These are phyloP conservation scores for Fusarium kyushuense DNA, from an alignment of 2,329 filamentous ascomycete species.

Conservation along the genomic window DNA sequence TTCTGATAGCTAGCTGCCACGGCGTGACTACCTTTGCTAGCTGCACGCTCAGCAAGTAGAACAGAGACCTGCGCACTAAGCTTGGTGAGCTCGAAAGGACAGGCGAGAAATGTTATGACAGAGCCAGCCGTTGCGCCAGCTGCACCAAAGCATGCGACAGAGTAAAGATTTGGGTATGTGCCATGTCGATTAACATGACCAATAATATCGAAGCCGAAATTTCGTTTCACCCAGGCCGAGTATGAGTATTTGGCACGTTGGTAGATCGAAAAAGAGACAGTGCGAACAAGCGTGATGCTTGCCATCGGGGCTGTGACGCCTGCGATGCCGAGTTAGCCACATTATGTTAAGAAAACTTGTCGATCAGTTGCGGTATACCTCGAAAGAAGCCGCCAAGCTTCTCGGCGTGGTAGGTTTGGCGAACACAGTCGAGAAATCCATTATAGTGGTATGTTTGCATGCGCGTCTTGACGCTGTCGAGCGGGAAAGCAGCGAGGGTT, in stretches of 20 bases:
- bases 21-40: conserved; percentile 63
- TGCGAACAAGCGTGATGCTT: conserved; percentile 81
- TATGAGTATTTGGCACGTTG: conserved; percentile 80
- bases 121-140: conserved; percentile 85
- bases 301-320: conserved; percentile 84
- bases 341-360: not conserved
- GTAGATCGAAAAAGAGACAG: conserved; percentile 84
- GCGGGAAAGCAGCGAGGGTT: conserved; percentile 83
- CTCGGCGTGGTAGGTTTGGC: conserved; percentile 80
- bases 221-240: conserved; percentile 75
- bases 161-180: conserved; percentile 78
- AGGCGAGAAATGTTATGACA: conserved; percentile 82
- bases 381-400: conserved; percentile 82
- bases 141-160: conserved; percentile 79
- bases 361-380: conserved; percentile 62
- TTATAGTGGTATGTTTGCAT: conserved; percentile 88
- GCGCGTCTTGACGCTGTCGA: conserved; percentile 90
- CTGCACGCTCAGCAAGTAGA: conserved; percentile 69
- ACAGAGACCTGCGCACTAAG: conserved; percentile 88
- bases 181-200: conserved; percentile 77
- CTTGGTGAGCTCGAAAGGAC: conserved; percentile 91
- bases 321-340: conserved; percentile 50
- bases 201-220: conserved; percentile 77
- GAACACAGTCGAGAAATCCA: conserved; percentile 79
- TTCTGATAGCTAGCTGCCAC: conserved; percentile 79